Evolutionary conservation across 2,329 filamentous ascomycete genomes (phyloP), one percentile per base, ranked within the genome.

Genomic region (Hypoxylon sp.): DNA sequence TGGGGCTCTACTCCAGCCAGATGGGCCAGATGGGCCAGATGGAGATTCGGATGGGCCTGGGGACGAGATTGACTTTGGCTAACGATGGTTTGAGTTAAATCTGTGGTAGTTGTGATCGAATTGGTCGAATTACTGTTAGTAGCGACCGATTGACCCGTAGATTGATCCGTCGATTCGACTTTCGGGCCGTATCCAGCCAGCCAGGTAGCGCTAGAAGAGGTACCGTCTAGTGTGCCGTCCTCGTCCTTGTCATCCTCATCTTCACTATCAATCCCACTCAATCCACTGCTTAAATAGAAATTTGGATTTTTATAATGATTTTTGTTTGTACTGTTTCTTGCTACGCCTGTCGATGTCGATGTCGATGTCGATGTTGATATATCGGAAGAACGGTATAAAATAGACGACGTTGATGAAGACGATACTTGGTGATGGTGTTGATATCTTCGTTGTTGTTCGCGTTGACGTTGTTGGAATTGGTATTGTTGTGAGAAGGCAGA

Each of bases 21-120:
- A n/a, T n/a, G n/a, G n/a, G n/a, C n/a, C n/a, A n/a, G n/a, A n/a
- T n/a, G n/a, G n/a, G n/a, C n/a, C n/a, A n/a, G n/a, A 56, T 44
- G 34, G 37, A 48, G 26, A 44, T 44, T 48, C 46, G 40, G 48
- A 48, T 50, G 47, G 51, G 43, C 23, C 30, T 53, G 41, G 55
- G 26, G 47, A 52, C 30, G 32, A 59, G 48, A 62, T 48, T 53
- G 50, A 42, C 30, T 54, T 55, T 43, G 55, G 43, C 31, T 59
- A 52, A 49, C 43, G 47, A 55, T 44, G 27, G 26, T 45, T 47
- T 45, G 45, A 44, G 50, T 55, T 49, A 44, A 53, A 38, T 50
- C 51, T 23, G 46, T 44, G 20, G 53, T 43, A 21, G 45, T 49
- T 26, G 56, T 30, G 25, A 44, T 55, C 34, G 34, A n/a, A 45